phyloP scores from a whole-genome alignment of 2,329 filamentous ascomycete species.

The Penicillium brasilianum region DNA sequence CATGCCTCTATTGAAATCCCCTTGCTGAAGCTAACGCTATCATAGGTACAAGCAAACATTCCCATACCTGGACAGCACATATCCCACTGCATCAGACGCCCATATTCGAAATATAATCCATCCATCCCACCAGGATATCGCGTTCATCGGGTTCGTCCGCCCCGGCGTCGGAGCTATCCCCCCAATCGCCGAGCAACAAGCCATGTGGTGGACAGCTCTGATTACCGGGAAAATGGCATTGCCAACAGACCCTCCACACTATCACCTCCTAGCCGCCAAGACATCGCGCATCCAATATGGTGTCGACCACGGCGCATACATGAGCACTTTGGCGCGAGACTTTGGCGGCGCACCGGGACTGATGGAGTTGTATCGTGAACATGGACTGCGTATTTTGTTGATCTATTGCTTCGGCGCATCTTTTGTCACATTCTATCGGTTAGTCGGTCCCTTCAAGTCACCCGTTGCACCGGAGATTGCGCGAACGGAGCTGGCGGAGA shows the following conservation, averaged over 20 bases:
- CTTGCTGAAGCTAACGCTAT: neutral
- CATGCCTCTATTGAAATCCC: neutral
- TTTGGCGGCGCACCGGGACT: constrained; percentile 20
- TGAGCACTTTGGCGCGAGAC: constrained; percentile 20
- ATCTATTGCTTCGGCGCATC: constrained; percentile 22
- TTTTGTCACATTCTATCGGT: constrained; percentile 20
- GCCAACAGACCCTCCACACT: constrained; percentile 17
- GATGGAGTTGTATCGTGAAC: constrained; percentile 17
- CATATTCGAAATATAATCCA: constrained; percentile 20
- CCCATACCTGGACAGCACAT: constrained; percentile 20
- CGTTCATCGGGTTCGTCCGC: constrained; percentile 24
- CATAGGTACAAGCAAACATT: constrained; percentile 22
- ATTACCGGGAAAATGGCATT: constrained; percentile 19
- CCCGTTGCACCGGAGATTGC: constrained; percentile 19
- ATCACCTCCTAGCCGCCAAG: constrained; percentile 19
- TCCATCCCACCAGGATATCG: constrained; percentile 17
- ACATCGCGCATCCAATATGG: constrained; percentile 20
- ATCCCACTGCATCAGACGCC: constrained; percentile 21
- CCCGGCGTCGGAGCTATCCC: constrained; percentile 24
- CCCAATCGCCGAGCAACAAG: constrained; percentile 23
- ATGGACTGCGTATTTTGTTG: constrained; percentile 17
- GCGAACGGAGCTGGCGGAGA: constrained; percentile 19
- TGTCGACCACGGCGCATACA: constrained; percentile 22
- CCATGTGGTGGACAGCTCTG: constrained; percentile 22
- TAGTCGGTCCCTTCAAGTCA: constrained; percentile 20